Conservation (phyloP, 1,284 basidiomycete species). For the Pyrrhoderma lamaoense region DNA sequence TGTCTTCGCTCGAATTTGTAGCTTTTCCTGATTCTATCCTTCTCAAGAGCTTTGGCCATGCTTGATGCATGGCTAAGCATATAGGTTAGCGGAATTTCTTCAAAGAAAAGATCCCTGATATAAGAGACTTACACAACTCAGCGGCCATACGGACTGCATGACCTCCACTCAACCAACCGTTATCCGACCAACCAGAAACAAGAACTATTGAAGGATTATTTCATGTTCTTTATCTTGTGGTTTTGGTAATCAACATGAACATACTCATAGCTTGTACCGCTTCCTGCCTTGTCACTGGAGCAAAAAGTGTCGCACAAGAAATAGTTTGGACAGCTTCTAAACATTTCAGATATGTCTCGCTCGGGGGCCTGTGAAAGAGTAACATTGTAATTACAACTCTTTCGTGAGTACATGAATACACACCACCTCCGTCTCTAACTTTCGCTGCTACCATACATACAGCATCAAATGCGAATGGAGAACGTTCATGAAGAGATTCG, state of each 20-base stretch:
- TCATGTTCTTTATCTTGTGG: no score
- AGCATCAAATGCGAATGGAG: conserved; percentile 77
- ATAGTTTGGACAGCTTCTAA: conserved; percentile 79
- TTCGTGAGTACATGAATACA: conserved; percentile 8
- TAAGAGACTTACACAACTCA: conserved; percentile 61
- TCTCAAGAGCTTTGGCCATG: conserved; percentile 76
- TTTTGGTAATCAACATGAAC: conserved; percentile 24
- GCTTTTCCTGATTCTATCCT: conserved; percentile 62
- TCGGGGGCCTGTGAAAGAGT: conserved; percentile 32
- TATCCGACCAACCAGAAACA: conserved; percentile 85
- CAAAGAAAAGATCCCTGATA: conserved; percentile 11
- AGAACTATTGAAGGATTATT: conserved; percentile 47
- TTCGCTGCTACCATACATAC: conserved; percentile 88
- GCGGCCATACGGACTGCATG: conserved; percentile 92
- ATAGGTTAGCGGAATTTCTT: conserved; percentile 3
- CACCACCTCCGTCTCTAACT: conserved; percentile 81
- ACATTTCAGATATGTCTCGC: conserved; percentile 58
- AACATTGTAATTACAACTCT: neutral
- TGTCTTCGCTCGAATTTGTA: conserved; percentile 56
- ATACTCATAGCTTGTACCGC: conserved; percentile 86
- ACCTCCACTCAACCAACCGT: conserved; percentile 86
- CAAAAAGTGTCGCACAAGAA: conserved; percentile 78
- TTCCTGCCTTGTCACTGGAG: conserved; percentile 74
- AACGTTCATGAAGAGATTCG: conserved; percentile 71
- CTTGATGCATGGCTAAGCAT: conserved; percentile 72